Evolutionary conservation across 1,139 yeast genomes (phyloP).

Genomic region (Suhomyces ambrosiae): DNA sequence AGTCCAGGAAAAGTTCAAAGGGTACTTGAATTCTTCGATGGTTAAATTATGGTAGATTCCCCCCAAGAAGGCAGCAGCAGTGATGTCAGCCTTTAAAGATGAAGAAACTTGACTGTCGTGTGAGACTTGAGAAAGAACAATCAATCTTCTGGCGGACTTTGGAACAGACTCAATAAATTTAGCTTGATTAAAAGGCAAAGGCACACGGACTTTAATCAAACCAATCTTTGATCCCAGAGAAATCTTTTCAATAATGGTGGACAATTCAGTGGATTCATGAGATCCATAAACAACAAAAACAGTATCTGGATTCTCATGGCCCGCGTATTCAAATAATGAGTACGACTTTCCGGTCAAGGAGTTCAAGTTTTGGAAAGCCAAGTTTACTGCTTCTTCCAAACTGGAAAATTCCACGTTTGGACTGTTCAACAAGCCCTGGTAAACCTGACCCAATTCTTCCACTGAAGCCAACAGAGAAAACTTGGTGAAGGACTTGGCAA

Average conservation of each 20-base stretch:
- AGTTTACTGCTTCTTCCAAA: conserved; percentile 40
- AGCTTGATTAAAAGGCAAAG: conserved; percentile 70
- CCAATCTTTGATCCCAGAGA: conserved; percentile 50
- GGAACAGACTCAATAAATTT: conserved; percentile 66
- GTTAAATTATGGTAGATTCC: conserved; percentile 42
- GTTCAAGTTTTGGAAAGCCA: conserved; percentile 56
- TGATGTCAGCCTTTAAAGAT: conserved; percentile 65
- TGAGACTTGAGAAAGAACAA: conserved; percentile 62
- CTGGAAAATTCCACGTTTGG: conserved; percentile 26
- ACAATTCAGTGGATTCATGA: conserved; percentile 59
- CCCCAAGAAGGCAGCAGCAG: conserved; percentile 66
- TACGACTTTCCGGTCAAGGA: conserved; percentile 58
- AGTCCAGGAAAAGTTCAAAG: conserved; percentile 59
- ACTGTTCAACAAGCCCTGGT: conserved; percentile 37
- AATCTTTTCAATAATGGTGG: conserved; percentile 43
- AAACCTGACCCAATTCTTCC: conserved; percentile 45
- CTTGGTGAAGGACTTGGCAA: conserved; percentile 57
- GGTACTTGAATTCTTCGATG: conserved; percentile 55
- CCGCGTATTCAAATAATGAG: conserved; percentile 71
- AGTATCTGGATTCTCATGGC: conserved; percentile 60
- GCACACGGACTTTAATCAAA: conserved; percentile 71
- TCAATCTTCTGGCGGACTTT: conserved; percentile 54
- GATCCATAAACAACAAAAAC: conserved; percentile 82
- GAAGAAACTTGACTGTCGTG: conserved; percentile 34
- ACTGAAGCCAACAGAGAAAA: conserved; percentile 49